Percentiles rank a stretch among this genome's conserved stretches.
phyloP scores from a whole-genome alignment of 768 basidiomycete species.

The Udeniomyces megalosporus region DNA sequence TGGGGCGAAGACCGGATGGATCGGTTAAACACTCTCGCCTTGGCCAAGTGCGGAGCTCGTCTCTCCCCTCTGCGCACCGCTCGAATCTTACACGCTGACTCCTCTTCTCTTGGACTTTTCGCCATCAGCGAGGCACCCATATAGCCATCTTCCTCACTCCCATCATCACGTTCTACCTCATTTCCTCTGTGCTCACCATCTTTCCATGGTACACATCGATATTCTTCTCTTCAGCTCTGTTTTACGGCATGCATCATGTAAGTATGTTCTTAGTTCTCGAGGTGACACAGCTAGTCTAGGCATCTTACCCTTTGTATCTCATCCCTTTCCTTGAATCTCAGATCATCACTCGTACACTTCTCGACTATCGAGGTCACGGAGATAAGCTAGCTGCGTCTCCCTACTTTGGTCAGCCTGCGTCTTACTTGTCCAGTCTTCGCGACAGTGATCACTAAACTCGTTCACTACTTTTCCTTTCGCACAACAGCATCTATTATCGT shows the following conservation, averaged over 20 bases:
- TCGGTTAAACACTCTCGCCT: conserved; percentile 48
- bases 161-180: conserved; percentile 58
- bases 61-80: background rate
- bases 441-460: no score
- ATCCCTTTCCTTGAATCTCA: conserved; percentile 20
- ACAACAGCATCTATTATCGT: no score
- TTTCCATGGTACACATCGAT: conserved; percentile 82
- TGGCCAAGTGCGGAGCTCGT: conserved; percentile 41
- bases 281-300: no score
- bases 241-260: conserved; percentile 88
- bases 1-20: conserved; percentile 64
- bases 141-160: conserved; percentile 64
- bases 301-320: no score
- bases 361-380: conserved; percentile 65
- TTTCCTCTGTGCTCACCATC: conserved; percentile 66
- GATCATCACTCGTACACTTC: conserved; percentile 70
- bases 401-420: conserved; percentile 44
- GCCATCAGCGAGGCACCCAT: conserved; percentile 56
- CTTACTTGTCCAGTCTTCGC: background rate
- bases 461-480: no score
- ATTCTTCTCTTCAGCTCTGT: conserved; percentile 65
- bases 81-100: background rate
- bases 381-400: conserved; percentile 73
- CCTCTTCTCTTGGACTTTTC: background rate
- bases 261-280: conserved; percentile 25